Percentiles rank a stretch among this genome's conserved stretches.
Evolutionary conservation across 2,329 filamentous ascomycete genomes (phyloP).

Genomic region (Nakataea oryzae): DNA sequence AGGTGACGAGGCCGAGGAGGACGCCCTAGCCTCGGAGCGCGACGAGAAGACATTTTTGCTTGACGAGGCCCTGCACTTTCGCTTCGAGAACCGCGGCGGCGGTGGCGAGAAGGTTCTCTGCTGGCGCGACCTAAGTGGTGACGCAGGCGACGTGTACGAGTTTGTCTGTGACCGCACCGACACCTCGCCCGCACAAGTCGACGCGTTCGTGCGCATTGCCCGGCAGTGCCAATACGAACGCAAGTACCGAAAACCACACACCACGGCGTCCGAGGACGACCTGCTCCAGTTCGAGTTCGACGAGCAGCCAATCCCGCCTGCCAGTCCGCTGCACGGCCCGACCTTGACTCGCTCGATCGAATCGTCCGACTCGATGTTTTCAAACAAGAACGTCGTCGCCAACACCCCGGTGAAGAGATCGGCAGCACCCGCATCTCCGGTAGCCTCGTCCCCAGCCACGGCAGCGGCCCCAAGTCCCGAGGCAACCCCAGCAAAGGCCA

Average conservation of each 20-base stretch:
- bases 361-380: constrained; percentile 46
- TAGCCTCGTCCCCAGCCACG: background rate
- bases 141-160: constrained; percentile 91
- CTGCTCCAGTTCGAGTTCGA: constrained; percentile 74
- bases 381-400: constrained; percentile 29
- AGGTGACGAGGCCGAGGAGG: constrained; percentile 67
- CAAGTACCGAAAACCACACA: constrained; percentile 74
- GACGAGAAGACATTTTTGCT: constrained; percentile 97
- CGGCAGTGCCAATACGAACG: constrained; percentile 96
- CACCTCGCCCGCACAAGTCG: constrained; percentile 58
- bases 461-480: background rate
- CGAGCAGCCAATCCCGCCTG: constrained; percentile 52
- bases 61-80: constrained; percentile 84
- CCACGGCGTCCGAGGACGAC: constrained; percentile 72
- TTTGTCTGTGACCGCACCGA: constrained; percentile 79
- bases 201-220: constrained; percentile 72
- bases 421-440: background rate
- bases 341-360: constrained; percentile 42
- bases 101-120: constrained; percentile 79
- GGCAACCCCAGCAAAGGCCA: background rate
- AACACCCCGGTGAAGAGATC: constrained; percentile 36
- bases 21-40: constrained; percentile 66
- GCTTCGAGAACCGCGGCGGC: constrained; percentile 68
- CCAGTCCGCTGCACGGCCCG: constrained; percentile 52
- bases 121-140: constrained; percentile 90